Conservation (phyloP, 176 grass and related monocot species). For the Eremochloa ophiuroides region DNA sequence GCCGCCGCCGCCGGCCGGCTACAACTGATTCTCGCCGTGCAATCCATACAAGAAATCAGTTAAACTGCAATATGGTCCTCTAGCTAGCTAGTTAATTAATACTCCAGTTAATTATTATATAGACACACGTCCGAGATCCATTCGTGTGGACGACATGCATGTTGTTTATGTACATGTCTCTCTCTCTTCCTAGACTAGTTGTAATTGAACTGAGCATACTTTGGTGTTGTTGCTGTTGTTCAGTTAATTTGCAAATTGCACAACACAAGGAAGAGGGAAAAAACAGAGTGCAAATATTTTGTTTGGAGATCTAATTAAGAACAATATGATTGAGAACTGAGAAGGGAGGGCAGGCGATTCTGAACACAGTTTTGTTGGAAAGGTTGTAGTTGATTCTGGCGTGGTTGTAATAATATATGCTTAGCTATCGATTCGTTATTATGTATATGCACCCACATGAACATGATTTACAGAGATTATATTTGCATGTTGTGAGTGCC, state of each 20-base stretch:
- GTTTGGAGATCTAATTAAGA: not conserved
- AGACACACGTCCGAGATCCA: not conserved
- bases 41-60: not conserved
- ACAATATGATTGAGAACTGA: no score
- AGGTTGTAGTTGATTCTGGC: not conserved
- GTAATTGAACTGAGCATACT: constrained; percentile 2
- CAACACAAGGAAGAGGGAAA: not conserved
- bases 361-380: constrained; percentile 15
- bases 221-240: not conserved
- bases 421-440: not conserved
- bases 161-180: not conserved
- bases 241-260: not conserved
- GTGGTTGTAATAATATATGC: not conserved
- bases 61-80: not conserved
- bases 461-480: not conserved
- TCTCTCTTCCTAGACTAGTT: not conserved
- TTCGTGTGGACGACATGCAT: not conserved
- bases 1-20: constrained; percentile 6
- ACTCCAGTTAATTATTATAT: no score
- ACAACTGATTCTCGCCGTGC: constrained; percentile 24
- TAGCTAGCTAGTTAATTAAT: not conserved
- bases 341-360: not conserved
- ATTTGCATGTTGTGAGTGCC: not conserved
- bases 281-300: not conserved
- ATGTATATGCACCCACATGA: not conserved